Conservation (phyloP, 176 grass and related monocot genomes). For the Carex cristatella region DNA sequence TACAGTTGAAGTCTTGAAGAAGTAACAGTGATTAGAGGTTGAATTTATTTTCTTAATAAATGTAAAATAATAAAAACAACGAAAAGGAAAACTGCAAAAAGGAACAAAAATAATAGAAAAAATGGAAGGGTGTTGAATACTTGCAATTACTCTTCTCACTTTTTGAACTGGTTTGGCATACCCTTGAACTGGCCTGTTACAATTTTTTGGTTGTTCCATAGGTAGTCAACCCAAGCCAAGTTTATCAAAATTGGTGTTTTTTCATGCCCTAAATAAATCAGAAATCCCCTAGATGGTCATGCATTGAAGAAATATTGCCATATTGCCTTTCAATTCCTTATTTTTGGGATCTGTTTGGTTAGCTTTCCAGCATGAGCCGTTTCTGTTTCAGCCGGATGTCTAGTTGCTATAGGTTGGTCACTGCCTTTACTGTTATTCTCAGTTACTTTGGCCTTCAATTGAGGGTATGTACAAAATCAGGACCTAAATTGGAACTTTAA, state of each 20-base stretch:
- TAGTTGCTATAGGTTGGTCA: not conserved
- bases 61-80: not conserved
- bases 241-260: not conserved
- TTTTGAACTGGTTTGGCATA: not conserved
- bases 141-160: not conserved
- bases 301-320: not conserved
- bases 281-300: not conserved
- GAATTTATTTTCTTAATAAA: slow-evolving; percentile 7
- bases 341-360: not conserved
- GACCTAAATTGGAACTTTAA: not conserved
- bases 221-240: not conserved
- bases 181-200: not conserved
- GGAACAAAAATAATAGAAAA: not conserved
- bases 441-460: not conserved
- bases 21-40: slow-evolving; percentile 6
- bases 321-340: not conserved
- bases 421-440: not conserved
- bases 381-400: not conserved
- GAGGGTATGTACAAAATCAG: not conserved
- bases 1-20: not conserved
- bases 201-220: not conserved
- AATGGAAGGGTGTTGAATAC: not conserved
- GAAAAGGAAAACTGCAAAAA: not conserved
- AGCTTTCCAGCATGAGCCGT: not conserved
- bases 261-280: not conserved